Evolutionary conservation across 345 rosid species (phyloP), one percentile per base, ranked within the genome.

Genomic region (Melaleuca alternifolia): DNA sequence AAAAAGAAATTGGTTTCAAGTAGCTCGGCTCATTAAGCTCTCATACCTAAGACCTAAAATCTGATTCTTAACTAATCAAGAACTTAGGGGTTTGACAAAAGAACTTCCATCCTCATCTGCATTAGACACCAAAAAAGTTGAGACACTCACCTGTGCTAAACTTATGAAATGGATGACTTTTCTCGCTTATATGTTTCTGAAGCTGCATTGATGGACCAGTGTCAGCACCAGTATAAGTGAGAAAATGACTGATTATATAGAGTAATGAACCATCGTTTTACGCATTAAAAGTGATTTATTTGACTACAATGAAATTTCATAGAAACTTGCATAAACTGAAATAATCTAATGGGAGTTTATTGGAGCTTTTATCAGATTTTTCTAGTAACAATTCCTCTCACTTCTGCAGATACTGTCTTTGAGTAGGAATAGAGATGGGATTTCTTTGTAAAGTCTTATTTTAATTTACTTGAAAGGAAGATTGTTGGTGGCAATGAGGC

Each of bases 131-230:
- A 37, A 54, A 46, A 52, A 82, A 18, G 81, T 61, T 16, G 71
- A 84, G 62, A 28, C 53, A 83, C 90, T 85, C 48, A 97, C 99
- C 99, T 88, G 99, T 96, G 92, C 96, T 89, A 84, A 97, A 97
- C 84, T 96, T 97, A 90, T 97, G 99, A 91, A 85, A 97, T 51
- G 99, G 98, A 86, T 97, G 97, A 81, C 91, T 93, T 92, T 94
- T 93, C 87, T 71, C 88, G 88, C 96, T 95, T 86, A 95, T 88
- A 91, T 96, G 97, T 86, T 95, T 97, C 86, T 91, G 93, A 85
- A 97, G 93, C 99, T 97, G 95, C 89, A 88, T 21, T 85, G 3
- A 51, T 84, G 75, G 79, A 71, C 54, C 89, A 54, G 44, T 37
- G 30, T 75, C 52, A 52, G n/a, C 28, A 86, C n/a, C 61, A 65